Evolutionary conservation across 495 filamentous ascomycete species (phyloP).

Genomic region (Trichoderma reesei): DNA sequence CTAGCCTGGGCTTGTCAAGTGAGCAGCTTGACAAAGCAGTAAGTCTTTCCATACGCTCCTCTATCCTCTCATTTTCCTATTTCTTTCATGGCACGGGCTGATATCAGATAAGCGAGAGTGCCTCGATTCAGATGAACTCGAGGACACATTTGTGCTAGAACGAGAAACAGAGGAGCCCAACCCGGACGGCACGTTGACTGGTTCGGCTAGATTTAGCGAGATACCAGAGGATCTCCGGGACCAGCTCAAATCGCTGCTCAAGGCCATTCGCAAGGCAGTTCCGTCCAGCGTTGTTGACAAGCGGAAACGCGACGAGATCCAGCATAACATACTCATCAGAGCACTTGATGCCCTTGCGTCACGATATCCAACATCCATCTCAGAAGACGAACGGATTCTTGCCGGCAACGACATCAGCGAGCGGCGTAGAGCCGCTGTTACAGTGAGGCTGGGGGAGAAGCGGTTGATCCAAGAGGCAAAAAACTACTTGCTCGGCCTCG

Average conservation of each 20-base stretch:
- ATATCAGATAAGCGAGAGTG: conserved; percentile 15
- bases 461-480: conserved; percentile 45
- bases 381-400: conserved; percentile 52
- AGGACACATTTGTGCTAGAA: conserved; percentile 26
- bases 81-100: conserved; percentile 12
- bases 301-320: conserved; percentile 27
- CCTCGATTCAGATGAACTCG: conserved; percentile 13
- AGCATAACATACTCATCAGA: conserved; percentile 28
- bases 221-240: conserved; percentile 29
- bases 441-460: conserved; percentile 77
- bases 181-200: conserved; percentile 21
- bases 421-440: conserved; percentile 56
- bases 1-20: conserved; percentile 33
- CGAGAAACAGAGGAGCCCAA: conserved; percentile 31
- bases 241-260: conserved; percentile 31
- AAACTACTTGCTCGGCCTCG: background rate
- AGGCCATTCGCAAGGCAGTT: conserved; percentile 31
- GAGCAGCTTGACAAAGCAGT: conserved; percentile 36
- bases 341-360: conserved; percentile 33
- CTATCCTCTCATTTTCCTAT: background rate
- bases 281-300: conserved; percentile 29
- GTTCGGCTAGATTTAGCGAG: conserved; percentile 22
- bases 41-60: conserved; percentile 21
- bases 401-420: conserved; percentile 19
- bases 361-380: conserved; percentile 54